Evolutionary conservation across 164 flowering plant species (phyloP), one percentile per base, ranked within the genome.

Genomic region (Santalum album): DNA sequence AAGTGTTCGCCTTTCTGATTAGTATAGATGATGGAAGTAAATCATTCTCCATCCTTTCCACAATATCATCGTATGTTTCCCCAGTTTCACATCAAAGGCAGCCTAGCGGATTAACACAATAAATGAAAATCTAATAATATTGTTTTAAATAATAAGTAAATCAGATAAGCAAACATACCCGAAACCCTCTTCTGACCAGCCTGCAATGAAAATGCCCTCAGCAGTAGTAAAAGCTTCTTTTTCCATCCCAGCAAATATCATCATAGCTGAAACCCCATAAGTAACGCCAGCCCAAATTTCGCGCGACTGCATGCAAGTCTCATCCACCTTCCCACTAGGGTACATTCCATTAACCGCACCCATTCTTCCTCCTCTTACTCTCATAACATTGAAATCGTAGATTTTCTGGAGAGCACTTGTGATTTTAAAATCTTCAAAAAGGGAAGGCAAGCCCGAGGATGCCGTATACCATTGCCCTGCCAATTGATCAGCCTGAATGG

Each of bases 211-310:
- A 49, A 89, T 86, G 27, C 95, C 97, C 66, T 89, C 90, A 17
- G 97, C 97, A 11, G 97, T 74, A 25, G 74, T 70, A 61, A 89
- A 86, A 7, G 72, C 97, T 52, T 89, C 67, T 49, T 86, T 80
- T 61, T 84, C 86, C 92, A 82, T 79, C 25, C 87, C 92, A 29
- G 82, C 70, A 61, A 72, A 80, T 50, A 89, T 82, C 97, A 86
- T 86, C 1, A 77, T 86, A 21, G 97, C 84, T 17, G 97, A 90
- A 23, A 77, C 83, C 19, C 69, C 87, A 58, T 89, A 89, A 25
- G 95, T 89, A 39, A 89, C 97, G 54, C 97, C 95, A 12, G 92
- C 72, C 97, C 97, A 89, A 53, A 89, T 82, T 71, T 89, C 97
- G 53, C 95, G 91, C 20, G 95, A 89, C 63, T 89, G 97, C 97